phyloP scores from a whole-genome alignment of 2,329 filamentous ascomycete genomes.

The Fusarium sp. region DNA sequence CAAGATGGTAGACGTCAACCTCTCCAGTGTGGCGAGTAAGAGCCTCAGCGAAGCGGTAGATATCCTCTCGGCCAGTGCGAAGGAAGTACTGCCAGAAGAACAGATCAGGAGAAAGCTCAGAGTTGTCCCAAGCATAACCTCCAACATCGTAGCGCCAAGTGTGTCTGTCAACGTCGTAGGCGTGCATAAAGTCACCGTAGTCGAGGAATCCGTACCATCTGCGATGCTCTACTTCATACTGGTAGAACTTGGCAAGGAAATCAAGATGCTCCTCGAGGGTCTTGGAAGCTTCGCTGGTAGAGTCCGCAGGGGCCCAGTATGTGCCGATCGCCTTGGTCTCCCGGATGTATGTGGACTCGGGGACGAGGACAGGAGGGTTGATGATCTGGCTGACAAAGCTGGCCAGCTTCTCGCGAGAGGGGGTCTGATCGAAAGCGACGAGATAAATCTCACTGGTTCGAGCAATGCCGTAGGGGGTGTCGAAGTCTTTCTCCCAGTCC shows the following conservation, averaged over 20 bases:
- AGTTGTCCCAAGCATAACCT: constrained; percentile 75
- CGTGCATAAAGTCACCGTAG: constrained; percentile 72
- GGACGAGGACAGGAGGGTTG: constrained; percentile 63
- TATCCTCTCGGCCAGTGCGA: constrained; percentile 66
- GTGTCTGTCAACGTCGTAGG: constrained; percentile 69
- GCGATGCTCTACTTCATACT: constrained; percentile 65
- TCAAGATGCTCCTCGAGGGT: constrained; percentile 65
- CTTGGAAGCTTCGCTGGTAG: constrained; percentile 36
- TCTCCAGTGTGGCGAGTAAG: constrained; percentile 70
- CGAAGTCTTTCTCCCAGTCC: constrained; percentile 67
- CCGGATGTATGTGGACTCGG: constrained; percentile 61
- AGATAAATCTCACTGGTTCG: constrained; percentile 69
- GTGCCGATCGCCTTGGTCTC: constrained; percentile 65
- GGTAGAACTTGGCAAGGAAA: constrained; percentile 68
- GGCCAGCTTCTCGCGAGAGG: constrained; percentile 59
- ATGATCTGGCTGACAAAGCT: constrained; percentile 59
- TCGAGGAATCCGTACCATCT: constrained; percentile 74
- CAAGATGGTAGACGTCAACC: constrained; percentile 72
- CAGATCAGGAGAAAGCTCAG: constrained; percentile 70
- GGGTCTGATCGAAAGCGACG: constrained; percentile 64
- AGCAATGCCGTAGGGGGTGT: constrained; percentile 68
- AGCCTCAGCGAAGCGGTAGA: constrained; percentile 70
- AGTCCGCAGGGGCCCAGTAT: constrained; percentile 63
- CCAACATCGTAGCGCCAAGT: constrained; percentile 73
- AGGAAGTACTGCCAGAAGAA: constrained; percentile 74